These are phyloP conservation scores for Paramyrothecium roridum DNA, from an alignment of 2,329 filamentous ascomycete genomes.

Conservation along the genomic window DNA sequence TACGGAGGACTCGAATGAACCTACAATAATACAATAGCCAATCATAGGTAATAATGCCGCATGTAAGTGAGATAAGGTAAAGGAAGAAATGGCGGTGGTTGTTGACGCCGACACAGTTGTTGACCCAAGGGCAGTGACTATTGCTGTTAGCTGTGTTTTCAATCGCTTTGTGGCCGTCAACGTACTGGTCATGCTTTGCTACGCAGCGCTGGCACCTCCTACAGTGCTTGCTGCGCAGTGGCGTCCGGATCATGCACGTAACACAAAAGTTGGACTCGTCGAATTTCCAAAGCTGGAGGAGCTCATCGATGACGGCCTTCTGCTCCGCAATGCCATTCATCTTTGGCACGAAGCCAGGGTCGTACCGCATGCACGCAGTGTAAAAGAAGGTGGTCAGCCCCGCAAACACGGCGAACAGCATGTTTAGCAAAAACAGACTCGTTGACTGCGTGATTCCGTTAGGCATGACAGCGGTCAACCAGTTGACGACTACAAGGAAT, in stretches of 20 bases:
- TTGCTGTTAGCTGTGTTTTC: slow-evolving; percentile 15
- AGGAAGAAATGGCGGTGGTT: slow-evolving; percentile 95
- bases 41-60: slow-evolving; percentile 72
- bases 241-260: slow-evolving; percentile 89
- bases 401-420: slow-evolving; percentile 66
- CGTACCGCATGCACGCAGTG: slow-evolving; percentile 75
- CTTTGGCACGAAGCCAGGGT: slow-evolving; percentile 92
- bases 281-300: slow-evolving; percentile 82
- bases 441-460: slow-evolving; percentile 24
- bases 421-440: slow-evolving; percentile 62
- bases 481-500: slow-evolving; percentile 76
- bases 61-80: slow-evolving; percentile 75
- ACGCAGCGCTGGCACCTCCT: slow-evolving; percentile 87
- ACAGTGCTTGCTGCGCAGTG: slow-evolving; percentile 94
- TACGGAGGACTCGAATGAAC: slow-evolving; percentile 19
- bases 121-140: slow-evolving; percentile 96
- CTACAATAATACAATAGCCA: slow-evolving; percentile 70
- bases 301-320: slow-evolving; percentile 81
- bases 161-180: background rate
- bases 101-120: slow-evolving; percentile 93
- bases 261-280: slow-evolving; percentile 94
- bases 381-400: slow-evolving; percentile 82
- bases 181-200: slow-evolving; percentile 94
- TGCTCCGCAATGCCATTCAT: slow-evolving; percentile 85
- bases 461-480: slow-evolving; percentile 69